Base-by-base conservation (phyloP, 1,139 yeast genomes). In the Blastobotrys arbuscula region DNA sequence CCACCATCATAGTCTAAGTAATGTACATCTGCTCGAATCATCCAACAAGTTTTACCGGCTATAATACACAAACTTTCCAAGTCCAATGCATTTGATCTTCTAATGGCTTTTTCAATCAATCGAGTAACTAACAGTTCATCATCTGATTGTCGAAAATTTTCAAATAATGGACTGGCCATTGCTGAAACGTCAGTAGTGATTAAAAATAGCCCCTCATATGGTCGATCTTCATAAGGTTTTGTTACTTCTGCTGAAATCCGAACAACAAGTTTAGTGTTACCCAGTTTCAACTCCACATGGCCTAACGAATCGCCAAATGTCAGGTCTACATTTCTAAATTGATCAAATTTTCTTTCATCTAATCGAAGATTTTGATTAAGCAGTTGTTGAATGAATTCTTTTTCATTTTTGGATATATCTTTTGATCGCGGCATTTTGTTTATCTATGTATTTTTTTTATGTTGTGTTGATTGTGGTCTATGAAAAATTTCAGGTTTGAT, bases 21-120 rank as follows among this genome's bases (percentile, higher is more conserved):
- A 63, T 89, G 95, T 33, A 92, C 80, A 62, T 90, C 97, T 0
- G 95, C 97, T 49, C 94, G 75, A 16, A 92, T 73, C 51, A 81
- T 75, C 98, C 98, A 92, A 60, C 95, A 90, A 57, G 87, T 82
- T 51, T 81, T 78, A 1, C 97, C 97, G 0, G 97, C 96, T 24
- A 86, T 79, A 44, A 92, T 87, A 70, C 97, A 90, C 47, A 92
- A 70, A 51, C 88, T 81, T 63, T 92, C 98, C 44, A 90, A 75
- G 67, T 92, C 98, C 43, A 92, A 72, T 0, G 97, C 95, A 55
- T 85, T 85, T 1, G 96, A 85, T 60, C 97, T 74, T 59, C 95
- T 75, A 47, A 92, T 84, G 1, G 97, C 90, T 64, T 90, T 92
- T 62, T 92, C 98, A 47, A 92, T 81, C 50, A 89, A 74, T 61